Evolutionary conservation across 2,329 filamentous ascomycete species (phyloP).

Genomic region (Pseudogymnoascus pannorum): DNA sequence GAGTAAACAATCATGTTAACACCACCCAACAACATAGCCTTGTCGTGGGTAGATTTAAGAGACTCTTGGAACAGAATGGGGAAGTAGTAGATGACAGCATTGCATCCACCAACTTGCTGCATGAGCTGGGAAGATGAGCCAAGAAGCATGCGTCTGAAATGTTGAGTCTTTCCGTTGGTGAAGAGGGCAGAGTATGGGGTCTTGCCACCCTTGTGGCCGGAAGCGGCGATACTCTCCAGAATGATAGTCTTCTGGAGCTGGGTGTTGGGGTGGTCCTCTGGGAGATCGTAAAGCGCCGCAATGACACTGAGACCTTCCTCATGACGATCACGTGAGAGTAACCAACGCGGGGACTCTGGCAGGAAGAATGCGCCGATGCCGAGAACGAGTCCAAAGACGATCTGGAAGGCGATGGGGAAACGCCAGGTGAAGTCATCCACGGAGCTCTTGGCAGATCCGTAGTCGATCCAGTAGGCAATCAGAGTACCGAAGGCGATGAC

Average conservation of each 20-base stretch:
- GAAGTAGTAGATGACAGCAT: slow-evolving; percentile 41
- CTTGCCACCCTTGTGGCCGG: slow-evolving; percentile 25
- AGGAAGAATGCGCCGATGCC: slow-evolving; percentile 81
- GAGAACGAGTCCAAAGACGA: slow-evolving; percentile 80
- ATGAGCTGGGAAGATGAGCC: slow-evolving; percentile 44
- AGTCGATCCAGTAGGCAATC: slow-evolving; percentile 96
- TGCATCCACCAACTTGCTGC: slow-evolving; percentile 43
- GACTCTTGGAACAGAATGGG: slow-evolving; percentile 44
- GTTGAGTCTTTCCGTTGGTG: slow-evolving; percentile 46
- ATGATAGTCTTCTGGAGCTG: slow-evolving; percentile 28
- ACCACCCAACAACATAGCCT: slow-evolving; percentile 47
- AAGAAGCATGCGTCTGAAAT: slow-evolving; percentile 46
- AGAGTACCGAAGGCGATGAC: slow-evolving; percentile 58
- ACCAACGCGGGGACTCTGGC: slow-evolving; percentile 94
- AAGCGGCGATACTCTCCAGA: slow-evolving; percentile 32
- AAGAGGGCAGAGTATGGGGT: slow-evolving; percentile 37
- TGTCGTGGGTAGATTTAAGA: slow-evolving; percentile 39
- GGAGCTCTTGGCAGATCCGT: slow-evolving; percentile 80
- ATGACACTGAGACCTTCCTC: slow-evolving; percentile 97
- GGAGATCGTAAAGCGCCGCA: slow-evolving; percentile 77
- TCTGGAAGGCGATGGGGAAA: slow-evolving; percentile 82
- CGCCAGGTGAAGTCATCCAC: slow-evolving; percentile 81
- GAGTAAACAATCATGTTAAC: slow-evolving; percentile 50
- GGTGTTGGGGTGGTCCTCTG: slow-evolving; percentile 37
- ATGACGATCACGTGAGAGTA: slow-evolving; percentile 91